phyloP scores from a whole-genome alignment of 2,329 filamentous ascomycete species.

The Chaetomium olivaceum region DNA sequence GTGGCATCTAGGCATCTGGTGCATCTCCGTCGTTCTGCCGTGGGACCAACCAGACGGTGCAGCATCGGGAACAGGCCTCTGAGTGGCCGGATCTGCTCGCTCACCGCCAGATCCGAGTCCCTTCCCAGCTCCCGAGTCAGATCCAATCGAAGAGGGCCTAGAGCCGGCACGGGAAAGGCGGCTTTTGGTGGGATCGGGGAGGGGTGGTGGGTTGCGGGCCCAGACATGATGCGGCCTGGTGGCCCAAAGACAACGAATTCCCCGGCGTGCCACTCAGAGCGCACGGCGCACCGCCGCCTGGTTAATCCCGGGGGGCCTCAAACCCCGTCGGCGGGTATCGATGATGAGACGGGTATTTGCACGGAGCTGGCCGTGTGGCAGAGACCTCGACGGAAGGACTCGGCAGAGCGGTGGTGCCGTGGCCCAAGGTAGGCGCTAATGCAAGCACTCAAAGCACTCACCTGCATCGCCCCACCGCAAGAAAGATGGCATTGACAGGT shows the following conservation, averaged over 20 bases:
- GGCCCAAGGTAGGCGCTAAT: slow-evolving; percentile 19
- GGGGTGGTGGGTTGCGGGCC: too few relatives aligned
- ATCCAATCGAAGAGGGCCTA: slow-evolving; percentile 1
- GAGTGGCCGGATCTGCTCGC: not conserved
- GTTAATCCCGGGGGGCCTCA: not conserved
- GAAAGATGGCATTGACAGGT: not conserved
- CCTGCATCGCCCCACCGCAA: slow-evolving; percentile 7
- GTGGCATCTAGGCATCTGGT: too few relatives aligned
- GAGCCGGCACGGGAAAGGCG: not conserved
- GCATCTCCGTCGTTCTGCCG: not conserved
- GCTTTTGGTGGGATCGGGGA: not conserved
- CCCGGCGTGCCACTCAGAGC: not conserved
- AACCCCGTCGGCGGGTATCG: not conserved
- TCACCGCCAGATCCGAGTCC: slow-evolving; percentile 14
- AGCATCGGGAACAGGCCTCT: not conserved
- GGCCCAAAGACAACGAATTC: not conserved
- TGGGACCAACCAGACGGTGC: not conserved
- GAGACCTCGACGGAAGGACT: too few relatives aligned
- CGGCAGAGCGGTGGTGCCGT: not conserved
- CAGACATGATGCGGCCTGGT: not conserved
- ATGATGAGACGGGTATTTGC: not conserved
- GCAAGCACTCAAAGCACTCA: slow-evolving; percentile 20
- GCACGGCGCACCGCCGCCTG: not conserved
- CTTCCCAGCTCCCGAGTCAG: not conserved
- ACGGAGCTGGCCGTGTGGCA: not conserved